Evolutionary conservation across 768 basidiomycete species (phyloP), one percentile per base, ranked within the genome.

Genomic region (Roridomyces roridus): DNA sequence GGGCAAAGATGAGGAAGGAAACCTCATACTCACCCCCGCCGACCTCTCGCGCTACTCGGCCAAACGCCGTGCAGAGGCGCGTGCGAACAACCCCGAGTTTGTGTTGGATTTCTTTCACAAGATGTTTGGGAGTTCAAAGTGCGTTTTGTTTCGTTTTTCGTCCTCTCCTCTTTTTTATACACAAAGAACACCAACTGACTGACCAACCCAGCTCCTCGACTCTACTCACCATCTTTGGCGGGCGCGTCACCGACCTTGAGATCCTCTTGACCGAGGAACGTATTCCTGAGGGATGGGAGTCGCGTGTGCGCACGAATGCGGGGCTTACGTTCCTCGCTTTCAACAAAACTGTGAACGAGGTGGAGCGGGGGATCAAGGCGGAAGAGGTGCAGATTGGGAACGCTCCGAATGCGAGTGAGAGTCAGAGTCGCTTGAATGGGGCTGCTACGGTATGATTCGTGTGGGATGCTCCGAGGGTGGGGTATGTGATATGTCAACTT

Each of bases 261-360:
- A 61, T 78, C 0, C 65, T 89, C 50, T 68, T 93, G 23, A 68
- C 77, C 11, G 87, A 93, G 41, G 91, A 93, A 62, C 81, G 88
- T 17, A 64, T 93, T 28, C 86, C 87, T 1, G 79, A 87, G 0
- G 83, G 83, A n/a, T 92, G 88, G 87, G 88, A 91, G 65, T 78
- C 89, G 0, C 73, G 79, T 17, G 69, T 84, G 36, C 75, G 80
- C 24, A 72, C 78, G 34, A 79, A 72, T 0, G 72, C 78, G 51
- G 90, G 90, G 1, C 69, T 91, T 34, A 89, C 89, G 0, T 70
- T 92, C 8, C 47, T 72, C 18, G 67, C 68, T 15, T 82, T 89
- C 72, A 88, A 91, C 65, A 42, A 23, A 2, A 79, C 77, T 6
- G 79, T 78, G 15, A 41, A 74, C 12, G 74, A 72, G 50, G 70